These are phyloP conservation scores for Linum usitatissimum DNA, from an alignment of 345 rosid genomes.

Conservation along the genomic window DNA sequence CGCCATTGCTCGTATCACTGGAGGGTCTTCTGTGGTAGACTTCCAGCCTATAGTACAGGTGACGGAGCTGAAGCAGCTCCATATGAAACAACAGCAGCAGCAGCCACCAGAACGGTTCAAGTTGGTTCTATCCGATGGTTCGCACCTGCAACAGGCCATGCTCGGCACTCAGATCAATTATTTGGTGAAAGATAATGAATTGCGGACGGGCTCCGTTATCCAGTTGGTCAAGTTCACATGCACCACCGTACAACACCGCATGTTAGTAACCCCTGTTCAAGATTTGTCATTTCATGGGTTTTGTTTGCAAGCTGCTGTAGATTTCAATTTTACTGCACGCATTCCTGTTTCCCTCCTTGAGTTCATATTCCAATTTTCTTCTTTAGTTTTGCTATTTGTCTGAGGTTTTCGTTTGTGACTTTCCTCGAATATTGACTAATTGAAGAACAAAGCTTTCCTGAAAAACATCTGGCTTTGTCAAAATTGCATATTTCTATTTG, in stretches of 20 bases:
- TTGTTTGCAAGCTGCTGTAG: background rate
- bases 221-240: constrained; percentile 46
- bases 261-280: constrained; percentile 23
- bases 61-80: constrained; percentile 53
- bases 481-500: background rate
- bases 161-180: constrained; percentile 47
- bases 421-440: background rate
- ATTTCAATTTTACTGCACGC: background rate
- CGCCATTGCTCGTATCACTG: constrained; percentile 39
- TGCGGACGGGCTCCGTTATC: constrained; percentile 58
- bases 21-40: constrained; percentile 37
- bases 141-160: constrained; percentile 51
- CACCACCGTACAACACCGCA: constrained; percentile 48
- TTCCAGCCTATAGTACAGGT: constrained; percentile 62
- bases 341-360: background rate
- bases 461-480: background rate
- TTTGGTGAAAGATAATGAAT: constrained; percentile 33
- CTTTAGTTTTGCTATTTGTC: background rate
- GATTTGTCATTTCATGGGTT: background rate
- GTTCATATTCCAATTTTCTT: background rate
- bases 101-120: constrained; percentile 40
- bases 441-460: background rate
- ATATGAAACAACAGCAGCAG: constrained; percentile 33
- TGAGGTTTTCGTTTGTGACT: background rate
- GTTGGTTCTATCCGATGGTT: constrained; percentile 59